phyloP scores from a whole-genome alignment of 2,329 filamentous ascomycete species.

The Diatrype stigma region DNA sequence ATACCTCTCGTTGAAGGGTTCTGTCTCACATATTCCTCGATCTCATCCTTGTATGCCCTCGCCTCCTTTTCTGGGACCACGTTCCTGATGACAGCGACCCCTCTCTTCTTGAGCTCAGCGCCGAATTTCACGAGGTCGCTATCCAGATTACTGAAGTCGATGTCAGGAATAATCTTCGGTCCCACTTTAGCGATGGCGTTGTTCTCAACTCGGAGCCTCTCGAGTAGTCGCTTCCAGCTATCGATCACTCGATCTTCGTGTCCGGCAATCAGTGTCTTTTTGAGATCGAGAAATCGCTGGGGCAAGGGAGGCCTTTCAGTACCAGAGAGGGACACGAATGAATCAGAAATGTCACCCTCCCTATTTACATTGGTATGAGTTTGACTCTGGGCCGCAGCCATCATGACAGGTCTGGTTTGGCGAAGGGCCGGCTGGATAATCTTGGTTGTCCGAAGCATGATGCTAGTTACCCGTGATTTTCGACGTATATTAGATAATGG shows the following conservation, averaged over 20 bases:
- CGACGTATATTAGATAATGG: no score
- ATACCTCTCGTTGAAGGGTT: conserved; percentile 57
- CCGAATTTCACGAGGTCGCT: conserved; percentile 30
- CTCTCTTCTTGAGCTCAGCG: conserved; percentile 55
- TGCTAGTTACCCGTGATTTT: not conserved
- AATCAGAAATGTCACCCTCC: conserved; percentile 59
- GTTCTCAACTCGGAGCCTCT: conserved; percentile 42
- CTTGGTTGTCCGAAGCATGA: conserved; percentile 5
- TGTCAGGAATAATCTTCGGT: conserved; percentile 46
- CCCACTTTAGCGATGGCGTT: conserved; percentile 41
- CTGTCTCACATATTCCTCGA: conserved; percentile 59
- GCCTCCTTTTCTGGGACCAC: conserved; percentile 63
- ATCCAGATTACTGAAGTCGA: conserved; percentile 44
- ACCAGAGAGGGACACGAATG: conserved; percentile 57
- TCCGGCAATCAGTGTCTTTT: conserved; percentile 46
- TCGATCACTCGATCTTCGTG: conserved; percentile 42
- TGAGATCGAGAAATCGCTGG: conserved; percentile 52
- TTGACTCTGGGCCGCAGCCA: conserved; percentile 10
- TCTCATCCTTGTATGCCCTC: conserved; percentile 58
- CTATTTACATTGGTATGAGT: conserved; percentile 33
- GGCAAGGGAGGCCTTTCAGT: conserved; percentile 42
- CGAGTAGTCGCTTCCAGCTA: conserved; percentile 47
- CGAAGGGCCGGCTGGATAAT: not conserved
- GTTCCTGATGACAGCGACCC: conserved; percentile 59
- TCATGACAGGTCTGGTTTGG: conserved; percentile 9